Evolutionary conservation across 805 yeast species (phyloP).

Genomic region (Blastobotrys parvus): DNA sequence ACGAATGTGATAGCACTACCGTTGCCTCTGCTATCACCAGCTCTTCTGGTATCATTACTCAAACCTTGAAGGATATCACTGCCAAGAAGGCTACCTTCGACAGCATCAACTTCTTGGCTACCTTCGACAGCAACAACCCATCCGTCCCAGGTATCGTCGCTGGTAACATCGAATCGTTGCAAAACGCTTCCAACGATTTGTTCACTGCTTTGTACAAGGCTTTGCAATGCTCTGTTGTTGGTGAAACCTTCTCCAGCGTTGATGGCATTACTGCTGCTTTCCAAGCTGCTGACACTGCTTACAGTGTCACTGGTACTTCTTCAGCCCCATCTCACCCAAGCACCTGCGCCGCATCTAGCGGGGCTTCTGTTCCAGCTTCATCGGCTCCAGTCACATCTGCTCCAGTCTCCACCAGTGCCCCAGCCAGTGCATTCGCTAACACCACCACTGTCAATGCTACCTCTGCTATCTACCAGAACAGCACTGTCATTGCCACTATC

Average conservation of each 20-base stretch:
- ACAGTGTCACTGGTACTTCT: background rate
- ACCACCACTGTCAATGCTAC: background rate
- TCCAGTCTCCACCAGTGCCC: background rate
- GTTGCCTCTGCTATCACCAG: background rate
- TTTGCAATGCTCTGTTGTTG: background rate
- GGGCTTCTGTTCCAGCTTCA: background rate
- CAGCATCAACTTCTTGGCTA: background rate
- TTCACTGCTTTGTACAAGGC: background rate
- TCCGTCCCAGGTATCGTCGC: background rate
- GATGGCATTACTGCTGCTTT: background rate
- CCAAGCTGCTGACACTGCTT: background rate
- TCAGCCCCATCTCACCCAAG: background rate
- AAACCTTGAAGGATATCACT: background rate
- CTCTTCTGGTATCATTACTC: background rate
- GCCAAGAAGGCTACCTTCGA: background rate
- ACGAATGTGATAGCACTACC: background rate
- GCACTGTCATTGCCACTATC: background rate
- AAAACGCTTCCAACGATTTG: background rate
- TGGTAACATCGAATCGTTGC: background rate
- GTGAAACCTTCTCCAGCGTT: background rate
- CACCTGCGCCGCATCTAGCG: background rate
- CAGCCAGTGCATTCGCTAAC: background rate
- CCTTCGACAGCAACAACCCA: background rate
- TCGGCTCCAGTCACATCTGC: background rate
- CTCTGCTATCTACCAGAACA: background rate